These are phyloP conservation scores for Gnetum montanum DNA, from an alignment of 75 land plant species.

Conservation along the genomic window DNA sequence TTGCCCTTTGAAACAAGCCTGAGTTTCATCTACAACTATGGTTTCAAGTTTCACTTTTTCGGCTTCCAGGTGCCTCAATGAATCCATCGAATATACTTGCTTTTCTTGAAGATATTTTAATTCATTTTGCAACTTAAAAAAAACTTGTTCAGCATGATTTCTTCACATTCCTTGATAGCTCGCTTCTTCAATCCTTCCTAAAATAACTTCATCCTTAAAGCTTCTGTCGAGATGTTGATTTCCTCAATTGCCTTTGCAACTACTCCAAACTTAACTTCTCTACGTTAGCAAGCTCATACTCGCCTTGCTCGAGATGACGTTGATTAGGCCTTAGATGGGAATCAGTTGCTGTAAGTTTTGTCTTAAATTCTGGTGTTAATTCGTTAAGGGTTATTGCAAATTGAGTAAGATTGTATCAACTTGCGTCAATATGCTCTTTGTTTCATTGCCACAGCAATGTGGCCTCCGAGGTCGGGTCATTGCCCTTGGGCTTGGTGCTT, in stretches of 20 bases:
- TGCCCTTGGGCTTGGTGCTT: constrained; percentile 68
- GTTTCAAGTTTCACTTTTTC: constrained; percentile 46
- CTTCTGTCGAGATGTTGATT: not conserved
- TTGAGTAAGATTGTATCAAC: constrained; percentile 86
- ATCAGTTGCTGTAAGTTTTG: constrained; percentile 92
- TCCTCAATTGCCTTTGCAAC: constrained; percentile 72
- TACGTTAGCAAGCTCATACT: constrained; percentile 90
- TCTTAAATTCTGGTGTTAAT: constrained; percentile 68
- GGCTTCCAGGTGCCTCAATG: constrained; percentile 94
- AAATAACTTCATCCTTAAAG: not conserved
- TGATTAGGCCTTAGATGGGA: constrained; percentile 95
- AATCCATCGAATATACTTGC: constrained; percentile 44
- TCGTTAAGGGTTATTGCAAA: constrained; percentile 98
- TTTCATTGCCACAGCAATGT: constrained; percentile 77
- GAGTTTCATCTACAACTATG: constrained; percentile 81
- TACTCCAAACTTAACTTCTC: constrained; percentile 93
- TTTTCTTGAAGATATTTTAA: too few relatives aligned
- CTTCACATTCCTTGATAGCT: constrained; percentile 90
- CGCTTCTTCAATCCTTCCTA: constrained; percentile 35
- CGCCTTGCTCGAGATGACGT: constrained; percentile 93
- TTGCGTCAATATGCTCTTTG: constrained; percentile 31
- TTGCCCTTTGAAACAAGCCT: not conserved
- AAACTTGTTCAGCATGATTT: constrained; percentile 83
- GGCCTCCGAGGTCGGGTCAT: constrained; percentile 98
- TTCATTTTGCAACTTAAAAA: constrained; percentile 90